Evolutionary conservation across 2,329 filamentous ascomycete genomes (phyloP).

Genomic region (Coniella vitis): DNA sequence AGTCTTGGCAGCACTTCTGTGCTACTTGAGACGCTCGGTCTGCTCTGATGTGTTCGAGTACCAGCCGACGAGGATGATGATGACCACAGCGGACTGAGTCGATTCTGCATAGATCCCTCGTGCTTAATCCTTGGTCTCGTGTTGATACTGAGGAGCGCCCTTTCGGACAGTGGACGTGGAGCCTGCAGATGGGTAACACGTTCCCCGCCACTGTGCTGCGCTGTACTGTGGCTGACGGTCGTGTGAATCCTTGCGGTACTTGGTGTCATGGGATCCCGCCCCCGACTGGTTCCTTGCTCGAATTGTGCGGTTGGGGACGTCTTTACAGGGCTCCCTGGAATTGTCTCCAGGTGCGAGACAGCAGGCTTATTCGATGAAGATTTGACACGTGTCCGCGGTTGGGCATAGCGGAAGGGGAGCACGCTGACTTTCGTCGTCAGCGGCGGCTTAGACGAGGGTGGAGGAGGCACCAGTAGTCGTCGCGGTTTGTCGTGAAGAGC

Average conservation of each 20-base stretch:
- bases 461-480: no score
- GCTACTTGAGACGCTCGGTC: no score
- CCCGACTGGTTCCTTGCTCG: background rate
- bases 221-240: background rate
- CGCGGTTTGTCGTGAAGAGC: no score
- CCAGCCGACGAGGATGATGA: background rate
- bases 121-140: background rate
- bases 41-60: background rate
- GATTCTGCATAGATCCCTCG: background rate
- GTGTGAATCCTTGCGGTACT: background rate
- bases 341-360: background rate
- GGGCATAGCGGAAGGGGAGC: background rate
- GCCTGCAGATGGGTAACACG: background rate
- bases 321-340: background rate
- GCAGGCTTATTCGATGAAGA: background rate
- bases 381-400: background rate
- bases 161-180: conserved; percentile 11
- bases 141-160: conserved; percentile 5
- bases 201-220: conserved; percentile 3
- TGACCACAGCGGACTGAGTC: background rate
- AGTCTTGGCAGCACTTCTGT: background rate
- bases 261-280: background rate
- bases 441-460: no score
- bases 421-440: background rate
- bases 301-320: background rate